These are phyloP conservation scores for Penicillium egyptiacum DNA, from an alignment of 495 filamentous ascomycete species.

Conservation along the genomic window DNA sequence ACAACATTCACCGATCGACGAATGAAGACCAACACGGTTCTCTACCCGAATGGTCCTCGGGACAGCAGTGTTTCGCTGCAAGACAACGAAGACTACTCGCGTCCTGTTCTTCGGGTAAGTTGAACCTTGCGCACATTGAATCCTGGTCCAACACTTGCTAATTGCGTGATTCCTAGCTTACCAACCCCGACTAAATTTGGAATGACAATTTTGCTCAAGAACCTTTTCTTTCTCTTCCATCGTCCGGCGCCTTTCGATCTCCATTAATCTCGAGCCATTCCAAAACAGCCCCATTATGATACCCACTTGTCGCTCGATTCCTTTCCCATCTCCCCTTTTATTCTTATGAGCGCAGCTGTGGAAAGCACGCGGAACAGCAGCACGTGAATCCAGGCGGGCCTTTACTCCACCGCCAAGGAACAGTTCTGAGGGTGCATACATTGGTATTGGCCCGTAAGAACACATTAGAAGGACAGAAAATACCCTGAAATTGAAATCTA, in stretches of 20 bases:
- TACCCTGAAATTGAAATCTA: constrained; percentile 9
- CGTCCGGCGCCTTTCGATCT: constrained; percentile 21
- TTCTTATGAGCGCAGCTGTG: constrained; percentile 21
- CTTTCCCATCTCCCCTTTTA: constrained; percentile 34
- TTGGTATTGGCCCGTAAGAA: not conserved
- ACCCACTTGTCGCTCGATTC: constrained; percentile 43
- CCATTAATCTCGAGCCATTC: constrained; percentile 37
- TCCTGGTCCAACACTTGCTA: constrained; percentile 16
- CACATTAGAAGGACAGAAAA: constrained; percentile 6
- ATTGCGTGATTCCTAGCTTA: constrained; percentile 39
- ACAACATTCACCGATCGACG: constrained; percentile 47
- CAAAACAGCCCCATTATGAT: constrained; percentile 47
- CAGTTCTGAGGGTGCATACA: not conserved
- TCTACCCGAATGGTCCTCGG: constrained; percentile 49
- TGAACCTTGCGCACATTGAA: not conserved
- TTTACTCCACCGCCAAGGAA: not conserved
- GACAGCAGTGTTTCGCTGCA: constrained; percentile 53
- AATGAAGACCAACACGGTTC: constrained; percentile 43
- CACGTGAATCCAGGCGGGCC: not conserved
- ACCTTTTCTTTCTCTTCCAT: constrained; percentile 10
- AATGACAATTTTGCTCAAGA: constrained; percentile 9
- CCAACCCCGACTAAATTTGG: constrained; percentile 51
- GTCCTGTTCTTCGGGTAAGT: constrained; percentile 56
- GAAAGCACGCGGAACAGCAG: constrained; percentile 13
- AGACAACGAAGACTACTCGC: constrained; percentile 59